These are phyloP conservation scores for Sclerotinia subarctica DNA, from an alignment of 2,329 filamentous ascomycete species.

Conservation along the genomic window DNA sequence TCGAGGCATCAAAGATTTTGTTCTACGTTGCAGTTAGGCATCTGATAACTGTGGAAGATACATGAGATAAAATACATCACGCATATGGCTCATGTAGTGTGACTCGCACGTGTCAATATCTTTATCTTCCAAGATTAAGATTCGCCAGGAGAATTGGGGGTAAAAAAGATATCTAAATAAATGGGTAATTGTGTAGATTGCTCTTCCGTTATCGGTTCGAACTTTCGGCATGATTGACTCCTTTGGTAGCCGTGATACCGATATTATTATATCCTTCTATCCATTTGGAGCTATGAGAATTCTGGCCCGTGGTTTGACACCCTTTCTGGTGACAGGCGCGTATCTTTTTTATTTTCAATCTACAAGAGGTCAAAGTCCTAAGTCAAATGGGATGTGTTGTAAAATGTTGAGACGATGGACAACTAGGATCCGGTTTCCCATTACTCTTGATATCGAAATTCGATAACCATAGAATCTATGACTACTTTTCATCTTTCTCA, in stretches of 20 bases:
- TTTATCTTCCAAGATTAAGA: slow-evolving; percentile 9
- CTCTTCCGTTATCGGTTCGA: neutral
- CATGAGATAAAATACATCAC: neutral
- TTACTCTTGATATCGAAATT: neutral
- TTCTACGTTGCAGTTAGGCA: slow-evolving; percentile 14
- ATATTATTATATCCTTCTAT: neutral
- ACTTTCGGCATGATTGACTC: neutral
- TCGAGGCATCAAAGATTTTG: slow-evolving; percentile 2
- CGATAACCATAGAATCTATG: neutral
- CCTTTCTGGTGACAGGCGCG: neutral
- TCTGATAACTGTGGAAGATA: slow-evolving; percentile 12
- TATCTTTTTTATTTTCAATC: neutral
- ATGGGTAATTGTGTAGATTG: neutral
- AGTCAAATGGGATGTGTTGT: neutral
- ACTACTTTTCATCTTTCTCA: neutral
- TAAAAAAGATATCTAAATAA: neutral
- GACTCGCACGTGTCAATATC: slow-evolving; percentile 16
- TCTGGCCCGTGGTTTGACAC: neutral
- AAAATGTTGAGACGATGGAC: neutral
- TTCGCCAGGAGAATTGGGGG: neutral
- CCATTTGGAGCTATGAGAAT: neutral
- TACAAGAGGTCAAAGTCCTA: neutral
- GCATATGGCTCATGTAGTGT: slow-evolving; percentile 11
- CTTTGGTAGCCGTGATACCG: neutral
- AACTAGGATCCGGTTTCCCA: neutral